Percentiles rank a stretch among this genome's conserved stretches.
Conservation (phyloP, 257 asterid genomes). For the Mitragyna speciosa region DNA sequence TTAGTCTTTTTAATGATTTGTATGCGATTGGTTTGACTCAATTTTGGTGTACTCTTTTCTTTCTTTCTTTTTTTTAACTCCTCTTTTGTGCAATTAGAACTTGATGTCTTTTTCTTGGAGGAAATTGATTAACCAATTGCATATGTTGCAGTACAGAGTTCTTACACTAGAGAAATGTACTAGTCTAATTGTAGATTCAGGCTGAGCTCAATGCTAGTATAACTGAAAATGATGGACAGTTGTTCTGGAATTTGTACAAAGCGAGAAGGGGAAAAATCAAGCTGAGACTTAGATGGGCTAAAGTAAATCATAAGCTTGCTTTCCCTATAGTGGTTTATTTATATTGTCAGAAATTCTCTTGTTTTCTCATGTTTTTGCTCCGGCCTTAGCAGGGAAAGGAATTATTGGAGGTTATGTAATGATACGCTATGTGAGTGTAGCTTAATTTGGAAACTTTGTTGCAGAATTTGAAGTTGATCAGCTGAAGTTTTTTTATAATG, state of each 20-base stretch:
- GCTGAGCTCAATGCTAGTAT: background rate
- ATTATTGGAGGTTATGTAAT: background rate
- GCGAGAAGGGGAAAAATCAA: background rate
- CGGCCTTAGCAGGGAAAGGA: background rate
- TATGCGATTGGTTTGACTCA: background rate
- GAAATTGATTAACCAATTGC: background rate
- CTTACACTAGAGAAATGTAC: background rate
- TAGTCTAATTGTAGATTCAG: background rate
- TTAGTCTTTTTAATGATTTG: too few species aligned
- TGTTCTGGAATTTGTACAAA: background rate
- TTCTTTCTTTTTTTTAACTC: too few species aligned
- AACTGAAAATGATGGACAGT: background rate
- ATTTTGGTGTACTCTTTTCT: background rate
- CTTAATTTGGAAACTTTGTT: background rate
- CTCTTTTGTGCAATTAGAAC: background rate
- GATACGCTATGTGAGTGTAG: background rate
- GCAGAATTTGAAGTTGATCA: background rate
- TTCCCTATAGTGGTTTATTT: background rate
- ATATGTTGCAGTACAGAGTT: background rate
- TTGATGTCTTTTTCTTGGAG: background rate
- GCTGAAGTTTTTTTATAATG: background rate
- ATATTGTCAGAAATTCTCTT: too few species aligned
- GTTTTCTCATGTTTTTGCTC: background rate
- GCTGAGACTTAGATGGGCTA: background rate
- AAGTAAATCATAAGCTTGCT: background rate